Conservation (phyloP, 805 yeast genomes). For the Cyberlindnera xylosilytica region DNA sequence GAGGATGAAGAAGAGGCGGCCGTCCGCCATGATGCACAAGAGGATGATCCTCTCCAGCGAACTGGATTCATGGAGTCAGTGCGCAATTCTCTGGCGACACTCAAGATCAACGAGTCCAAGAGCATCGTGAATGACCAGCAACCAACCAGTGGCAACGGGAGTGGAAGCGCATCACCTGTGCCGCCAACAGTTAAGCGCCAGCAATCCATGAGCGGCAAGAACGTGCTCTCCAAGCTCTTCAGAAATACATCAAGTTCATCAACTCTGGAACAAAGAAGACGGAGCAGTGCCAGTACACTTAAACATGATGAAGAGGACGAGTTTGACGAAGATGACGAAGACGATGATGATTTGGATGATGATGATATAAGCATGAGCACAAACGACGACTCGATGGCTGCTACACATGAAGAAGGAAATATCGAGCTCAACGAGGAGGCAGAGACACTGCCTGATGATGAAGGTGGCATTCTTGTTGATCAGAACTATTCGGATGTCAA, state of each 20-base stretch:
- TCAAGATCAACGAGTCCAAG: constrained; percentile 7
- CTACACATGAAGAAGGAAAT: constrained; percentile 5
- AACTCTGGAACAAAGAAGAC: constrained; percentile 11
- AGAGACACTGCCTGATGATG: neutral
- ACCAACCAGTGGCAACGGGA: neutral
- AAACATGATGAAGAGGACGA: constrained; percentile 2
- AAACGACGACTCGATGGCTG: neutral
- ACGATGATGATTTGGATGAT: constrained; percentile 6
- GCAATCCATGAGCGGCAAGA: constrained; percentile 12
- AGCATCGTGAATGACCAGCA: neutral
- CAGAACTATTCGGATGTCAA: constrained; percentile 26
- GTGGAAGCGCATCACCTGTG: neutral
- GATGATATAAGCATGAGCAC: constrained; percentile 8
- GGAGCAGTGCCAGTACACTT: constrained; percentile 5
- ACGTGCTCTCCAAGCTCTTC: constrained; percentile 25
- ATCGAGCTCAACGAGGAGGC: constrained; percentile 11
- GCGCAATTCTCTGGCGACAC: constrained; percentile 13
- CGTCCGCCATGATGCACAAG: constrained; percentile 2
- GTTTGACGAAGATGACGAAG: constrained; percentile 2
- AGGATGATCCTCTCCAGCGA: constrained; percentile 1
- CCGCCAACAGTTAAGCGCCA: neutral
- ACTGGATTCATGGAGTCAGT: constrained; percentile 14
- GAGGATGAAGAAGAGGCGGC: constrained; percentile 9
- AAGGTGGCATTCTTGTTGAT: constrained; percentile 24
- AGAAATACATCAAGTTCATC: constrained; percentile 22